Evolutionary conservation across 495 filamentous ascomycete genomes (phyloP).

Genomic region (Trichodelitschia bisporula): DNA sequence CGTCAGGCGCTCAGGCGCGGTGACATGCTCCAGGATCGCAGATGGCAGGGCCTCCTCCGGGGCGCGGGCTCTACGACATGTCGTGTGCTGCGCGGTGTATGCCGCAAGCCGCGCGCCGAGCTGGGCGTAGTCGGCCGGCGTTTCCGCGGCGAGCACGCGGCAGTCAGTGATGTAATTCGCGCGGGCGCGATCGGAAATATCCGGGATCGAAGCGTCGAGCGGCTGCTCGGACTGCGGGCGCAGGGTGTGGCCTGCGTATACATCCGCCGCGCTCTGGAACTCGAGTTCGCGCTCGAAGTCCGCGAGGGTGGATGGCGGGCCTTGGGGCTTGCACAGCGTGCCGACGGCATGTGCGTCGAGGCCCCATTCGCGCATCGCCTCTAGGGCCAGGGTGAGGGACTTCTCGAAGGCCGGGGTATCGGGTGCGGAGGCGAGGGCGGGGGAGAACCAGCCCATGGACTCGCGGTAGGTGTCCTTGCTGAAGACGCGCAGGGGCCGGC

Average conservation of each 20-base stretch:
- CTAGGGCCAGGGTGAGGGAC: conserved; percentile 20
- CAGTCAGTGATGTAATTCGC: background rate
- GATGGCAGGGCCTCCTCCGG: conserved; percentile 14
- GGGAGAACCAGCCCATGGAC: conserved; percentile 55
- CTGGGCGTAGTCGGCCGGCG: background rate
- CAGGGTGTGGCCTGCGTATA: conserved; percentile 14
- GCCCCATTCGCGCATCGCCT: conserved; percentile 31
- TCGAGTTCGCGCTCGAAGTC: conserved; percentile 5
- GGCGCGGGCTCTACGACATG: too few relatives aligned
- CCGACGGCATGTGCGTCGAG: conserved; percentile 18
- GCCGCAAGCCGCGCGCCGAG: background rate
- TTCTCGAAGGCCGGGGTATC: conserved; percentile 1
- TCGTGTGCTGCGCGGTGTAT: conserved; percentile 1
- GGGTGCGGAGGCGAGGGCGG: conserved; percentile 14
- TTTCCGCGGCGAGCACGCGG: background rate
- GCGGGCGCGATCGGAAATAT: conserved; percentile 1
- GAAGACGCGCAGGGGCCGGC: conserved; percentile 46
- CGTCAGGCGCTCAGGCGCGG: conserved; percentile 20
- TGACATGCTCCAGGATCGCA: conserved; percentile 31
- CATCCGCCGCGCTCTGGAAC: conserved; percentile 14
- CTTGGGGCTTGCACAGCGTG: background rate
- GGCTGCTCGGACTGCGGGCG: conserved; percentile 18
- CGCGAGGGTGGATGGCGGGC: background rate
- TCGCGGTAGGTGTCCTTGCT: conserved; percentile 55
- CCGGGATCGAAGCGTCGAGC: conserved; percentile 4